Percentiles rank a stretch among this genome's conserved stretches.
Evolutionary conservation across 2,329 filamentous ascomycete species (phyloP).

Genomic region (Dothideomycetes sp.): DNA sequence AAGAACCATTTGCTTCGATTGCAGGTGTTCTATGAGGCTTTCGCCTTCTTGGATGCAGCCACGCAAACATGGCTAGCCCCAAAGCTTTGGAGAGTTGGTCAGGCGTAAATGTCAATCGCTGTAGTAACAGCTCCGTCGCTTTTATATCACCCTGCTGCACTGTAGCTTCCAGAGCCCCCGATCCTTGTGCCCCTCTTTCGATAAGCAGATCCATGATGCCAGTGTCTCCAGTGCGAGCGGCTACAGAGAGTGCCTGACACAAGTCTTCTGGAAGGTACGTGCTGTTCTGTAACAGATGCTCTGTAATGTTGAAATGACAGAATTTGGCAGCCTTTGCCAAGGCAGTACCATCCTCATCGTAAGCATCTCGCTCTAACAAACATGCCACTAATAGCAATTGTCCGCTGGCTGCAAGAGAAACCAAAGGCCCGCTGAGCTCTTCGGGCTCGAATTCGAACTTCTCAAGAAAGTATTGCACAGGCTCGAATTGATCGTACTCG

Average conservation of each 20-base stretch:
- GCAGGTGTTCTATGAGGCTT: not conserved
- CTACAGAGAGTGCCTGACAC: not conserved
- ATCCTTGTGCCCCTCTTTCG: not conserved
- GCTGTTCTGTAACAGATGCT: not conserved
- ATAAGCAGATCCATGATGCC: not conserved
- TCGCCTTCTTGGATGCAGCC: conserved; percentile 1
- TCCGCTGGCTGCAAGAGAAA: conserved; percentile 1
- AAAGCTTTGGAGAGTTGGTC: not conserved
- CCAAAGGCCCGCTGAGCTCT: not conserved
- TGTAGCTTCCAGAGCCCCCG: not conserved
- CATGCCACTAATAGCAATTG: not conserved
- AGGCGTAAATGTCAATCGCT: not conserved
- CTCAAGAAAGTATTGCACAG: conserved; percentile 4
- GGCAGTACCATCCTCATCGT: conserved; percentile 5
- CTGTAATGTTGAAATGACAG: not conserved
- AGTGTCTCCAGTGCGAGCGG: conserved; percentile 3
- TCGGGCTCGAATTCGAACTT: conserved; percentile 4
- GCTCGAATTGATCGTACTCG: conserved; percentile 8
- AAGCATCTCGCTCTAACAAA: conserved; percentile 4
- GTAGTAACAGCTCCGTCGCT: conserved; percentile 4
- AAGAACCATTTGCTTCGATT: not conserved
- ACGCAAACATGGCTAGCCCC: conserved; percentile 7
- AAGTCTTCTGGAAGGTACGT: conserved; percentile 5
- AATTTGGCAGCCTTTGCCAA: conserved; percentile 9
- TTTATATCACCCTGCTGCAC: conserved; percentile 4